Evolutionary conservation across 2,329 filamentous ascomycete species (phyloP).

Genomic region (Aureobasidium sp.): DNA sequence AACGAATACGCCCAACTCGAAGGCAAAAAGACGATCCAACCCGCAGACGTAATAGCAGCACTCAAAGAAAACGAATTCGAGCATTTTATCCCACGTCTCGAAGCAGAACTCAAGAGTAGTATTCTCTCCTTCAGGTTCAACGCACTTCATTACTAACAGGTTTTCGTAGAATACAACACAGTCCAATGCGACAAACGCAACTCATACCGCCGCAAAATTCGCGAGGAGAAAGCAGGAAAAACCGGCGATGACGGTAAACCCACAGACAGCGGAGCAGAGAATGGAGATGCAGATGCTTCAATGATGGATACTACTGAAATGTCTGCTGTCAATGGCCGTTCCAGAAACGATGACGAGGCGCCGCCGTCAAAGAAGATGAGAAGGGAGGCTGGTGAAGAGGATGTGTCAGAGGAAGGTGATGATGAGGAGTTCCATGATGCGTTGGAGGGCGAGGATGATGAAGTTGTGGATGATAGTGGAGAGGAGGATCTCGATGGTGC

Average conservation of each 20-base stretch:
- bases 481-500: constrained; percentile 58
- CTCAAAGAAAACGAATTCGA: constrained; percentile 81
- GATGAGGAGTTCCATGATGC: constrained; percentile 51
- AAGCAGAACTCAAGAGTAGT: constrained; percentile 81
- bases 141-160: not conserved
- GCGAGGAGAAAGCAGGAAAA: constrained; percentile 62
- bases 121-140: constrained; percentile 33
- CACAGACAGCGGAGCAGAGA: constrained; percentile 53
- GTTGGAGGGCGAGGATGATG: constrained; percentile 50
- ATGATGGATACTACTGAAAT: constrained; percentile 25
- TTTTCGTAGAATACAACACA: constrained; percentile 71
- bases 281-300: constrained; percentile 26
- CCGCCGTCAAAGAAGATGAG: constrained; percentile 58
- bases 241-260: constrained; percentile 58
- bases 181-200: constrained; percentile 80
- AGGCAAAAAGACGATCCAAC: constrained; percentile 83
- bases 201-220: constrained; percentile 74
- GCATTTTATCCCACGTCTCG: constrained; percentile 74
- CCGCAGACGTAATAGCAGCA: constrained; percentile 79
- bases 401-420: constrained; percentile 42
- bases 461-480: constrained; percentile 53
- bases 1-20: constrained; percentile 73
- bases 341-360: constrained; percentile 48
- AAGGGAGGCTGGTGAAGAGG: constrained; percentile 40
- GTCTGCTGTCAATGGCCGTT: constrained; percentile 36